A percentile compares a stretch with the other conserved stretches of the same genome.
These are phyloP conservation scores for Lactuca sativa DNA, from an alignment of 129 eudicot species.

Conservation along the genomic window DNA sequence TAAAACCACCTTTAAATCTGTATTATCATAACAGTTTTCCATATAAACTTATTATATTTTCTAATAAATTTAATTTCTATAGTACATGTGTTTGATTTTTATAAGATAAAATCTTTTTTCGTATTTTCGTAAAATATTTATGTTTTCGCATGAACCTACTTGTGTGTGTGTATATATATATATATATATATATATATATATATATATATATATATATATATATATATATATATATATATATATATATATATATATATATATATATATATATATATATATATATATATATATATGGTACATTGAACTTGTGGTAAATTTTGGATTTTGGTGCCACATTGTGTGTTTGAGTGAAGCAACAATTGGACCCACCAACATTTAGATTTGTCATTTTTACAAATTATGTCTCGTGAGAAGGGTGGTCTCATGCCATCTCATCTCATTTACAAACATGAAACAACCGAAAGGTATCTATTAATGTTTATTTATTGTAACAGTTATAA, in stretches of 20 bases:
- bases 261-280: slow-evolving; percentile 12
- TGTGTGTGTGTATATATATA: background rate
- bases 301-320: slow-evolving; percentile 10
- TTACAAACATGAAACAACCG: slow-evolving; percentile 2
- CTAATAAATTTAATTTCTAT: too few species aligned
- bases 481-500: background rate
- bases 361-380: slow-evolving; percentile 26
- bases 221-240: background rate
- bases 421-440: slow-evolving; percentile 1
- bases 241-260: background rate
- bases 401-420: slow-evolving; percentile 20
- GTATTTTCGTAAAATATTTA: too few species aligned
- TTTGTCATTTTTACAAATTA: slow-evolving; percentile 21
- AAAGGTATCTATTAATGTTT: background rate
- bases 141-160: too few species aligned
- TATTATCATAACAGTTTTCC: background rate
- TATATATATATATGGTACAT: slow-evolving; percentile 11
- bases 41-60: too few species aligned
- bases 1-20: too few species aligned
- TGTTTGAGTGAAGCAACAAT: slow-evolving; percentile 20
- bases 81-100: too few species aligned
- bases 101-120: too few species aligned
- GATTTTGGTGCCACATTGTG: slow-evolving; percentile 17
- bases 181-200: slow-evolving; percentile 5
- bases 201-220: slow-evolving; percentile 4